Percentiles rank a stretch among this genome's conserved stretches.
These are phyloP conservation scores for Leccinum uliginosum DNA, from an alignment of 768 basidiomycete species.

Conservation along the genomic window DNA sequence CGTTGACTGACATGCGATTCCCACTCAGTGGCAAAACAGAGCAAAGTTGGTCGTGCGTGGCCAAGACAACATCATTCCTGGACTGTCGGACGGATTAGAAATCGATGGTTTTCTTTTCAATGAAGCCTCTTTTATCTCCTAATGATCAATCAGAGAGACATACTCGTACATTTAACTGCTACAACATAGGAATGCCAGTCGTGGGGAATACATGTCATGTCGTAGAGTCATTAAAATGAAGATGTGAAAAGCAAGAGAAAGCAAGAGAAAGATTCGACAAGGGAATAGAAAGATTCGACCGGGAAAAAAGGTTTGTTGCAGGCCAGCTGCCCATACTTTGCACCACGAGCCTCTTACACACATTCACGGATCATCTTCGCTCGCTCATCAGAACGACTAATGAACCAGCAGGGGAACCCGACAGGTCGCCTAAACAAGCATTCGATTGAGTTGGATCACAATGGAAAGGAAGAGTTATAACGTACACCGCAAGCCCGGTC, in stretches of 20 bases:
- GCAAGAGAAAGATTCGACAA: neutral
- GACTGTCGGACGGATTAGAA: conserved; percentile 35
- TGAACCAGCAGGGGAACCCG: conserved; percentile 21
- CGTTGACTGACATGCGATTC: neutral
- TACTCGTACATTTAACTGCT: conserved; percentile 10
- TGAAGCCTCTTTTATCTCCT: conserved; percentile 89
- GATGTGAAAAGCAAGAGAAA: neutral
- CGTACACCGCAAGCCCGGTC: conserved; percentile 20
- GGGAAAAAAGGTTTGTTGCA: neutral
- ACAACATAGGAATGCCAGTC: neutral
- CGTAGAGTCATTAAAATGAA: neutral
- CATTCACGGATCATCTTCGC: conserved; percentile 1
- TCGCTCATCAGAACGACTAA: conserved; percentile 13
- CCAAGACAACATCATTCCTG: conserved; percentile 38
- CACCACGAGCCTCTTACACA: neutral
- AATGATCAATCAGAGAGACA: conserved; percentile 2
- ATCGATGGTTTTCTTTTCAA: conserved; percentile 76
- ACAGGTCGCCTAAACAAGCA: conserved; percentile 14
- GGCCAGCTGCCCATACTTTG: neutral
- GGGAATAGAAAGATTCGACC: neutral
- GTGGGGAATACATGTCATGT: conserved; percentile 1
- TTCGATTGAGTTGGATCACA: neutral
- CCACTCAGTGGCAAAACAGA: conserved; percentile 52
- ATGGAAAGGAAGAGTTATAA: neutral
- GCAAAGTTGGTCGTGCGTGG: conserved; percentile 47